phyloP scores from a whole-genome alignment of 2,329 filamentous ascomycete species.

The Beauveria sp. region DNA sequence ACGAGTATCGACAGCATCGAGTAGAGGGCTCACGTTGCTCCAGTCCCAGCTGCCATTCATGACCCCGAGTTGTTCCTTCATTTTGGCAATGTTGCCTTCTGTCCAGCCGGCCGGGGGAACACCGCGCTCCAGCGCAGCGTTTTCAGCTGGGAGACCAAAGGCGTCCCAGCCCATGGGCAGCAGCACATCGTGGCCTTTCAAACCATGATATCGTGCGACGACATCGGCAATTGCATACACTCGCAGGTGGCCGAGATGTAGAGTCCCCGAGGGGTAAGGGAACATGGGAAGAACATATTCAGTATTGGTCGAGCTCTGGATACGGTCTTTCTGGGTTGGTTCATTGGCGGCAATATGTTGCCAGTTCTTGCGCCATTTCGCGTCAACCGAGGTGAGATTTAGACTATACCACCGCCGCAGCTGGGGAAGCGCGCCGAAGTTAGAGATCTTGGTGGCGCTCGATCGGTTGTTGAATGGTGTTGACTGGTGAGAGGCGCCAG shows the following conservation, averaged over 20 bases:
- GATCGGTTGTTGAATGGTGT: not conserved
- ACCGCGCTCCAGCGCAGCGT: constrained; percentile 78
- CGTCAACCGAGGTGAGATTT: constrained; percentile 37
- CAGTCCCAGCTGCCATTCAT: constrained; percentile 85
- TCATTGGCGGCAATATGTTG: constrained; percentile 13
- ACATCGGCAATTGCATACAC: constrained; percentile 90
- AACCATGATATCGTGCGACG: constrained; percentile 64
- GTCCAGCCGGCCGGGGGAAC: constrained; percentile 76
- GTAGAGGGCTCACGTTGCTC: constrained; percentile 55
- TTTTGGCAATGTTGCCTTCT: constrained; percentile 66
- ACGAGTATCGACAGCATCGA: constrained; percentile 6
- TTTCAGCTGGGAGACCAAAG: constrained; percentile 85
- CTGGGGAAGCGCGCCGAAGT: not conserved
- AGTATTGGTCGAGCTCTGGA: constrained; percentile 18
- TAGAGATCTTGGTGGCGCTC: not conserved
- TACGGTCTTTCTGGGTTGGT: constrained; percentile 15
- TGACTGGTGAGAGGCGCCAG: not conserved
- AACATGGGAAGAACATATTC: constrained; percentile 86
- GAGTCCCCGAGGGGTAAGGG: constrained; percentile 78
- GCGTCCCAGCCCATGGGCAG: constrained; percentile 95
- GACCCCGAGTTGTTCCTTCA: constrained; percentile 71
- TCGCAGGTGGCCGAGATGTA: constrained; percentile 81
- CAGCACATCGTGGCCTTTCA: constrained; percentile 68
- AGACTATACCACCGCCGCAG: constrained; percentile 32
- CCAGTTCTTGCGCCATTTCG: constrained; percentile 13